Percentiles rank a stretch among this genome's conserved stretches.
Conservation (phyloP, 2,329 filamentous ascomycete species). For the Colletotrichum sp. region DNA sequence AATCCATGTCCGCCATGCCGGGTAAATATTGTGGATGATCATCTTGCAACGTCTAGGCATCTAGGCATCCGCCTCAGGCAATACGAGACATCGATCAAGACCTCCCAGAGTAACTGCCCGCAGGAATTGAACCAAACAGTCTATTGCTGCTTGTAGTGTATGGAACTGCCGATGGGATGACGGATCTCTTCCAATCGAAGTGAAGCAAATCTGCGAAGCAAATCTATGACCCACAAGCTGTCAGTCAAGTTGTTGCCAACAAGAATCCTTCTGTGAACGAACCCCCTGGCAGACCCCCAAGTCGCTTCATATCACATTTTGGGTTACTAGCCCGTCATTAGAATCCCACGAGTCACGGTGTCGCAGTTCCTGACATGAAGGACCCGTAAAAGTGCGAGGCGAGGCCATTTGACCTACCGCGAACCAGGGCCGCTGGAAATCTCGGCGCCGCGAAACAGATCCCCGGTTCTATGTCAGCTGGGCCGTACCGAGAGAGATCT, state of each 20-base stretch:
- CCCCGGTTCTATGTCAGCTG: neutral
- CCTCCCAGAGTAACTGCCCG: accelerated
- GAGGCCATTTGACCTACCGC: neutral
- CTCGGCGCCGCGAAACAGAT: neutral
- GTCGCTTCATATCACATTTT: neutral
- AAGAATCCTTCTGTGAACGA: neutral
- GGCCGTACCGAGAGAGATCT: neutral
- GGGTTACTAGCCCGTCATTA: neutral
- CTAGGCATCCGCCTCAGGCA: neutral
- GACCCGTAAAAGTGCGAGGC: neutral
- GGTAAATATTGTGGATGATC: neutral
- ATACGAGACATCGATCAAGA: neutral
- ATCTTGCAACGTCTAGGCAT: neutral
- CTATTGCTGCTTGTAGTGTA: neutral
- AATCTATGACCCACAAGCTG: neutral
- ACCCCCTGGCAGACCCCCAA: neutral
- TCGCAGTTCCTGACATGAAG: neutral
- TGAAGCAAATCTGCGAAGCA: neutral
- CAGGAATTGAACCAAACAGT: neutral
- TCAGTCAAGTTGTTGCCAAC: neutral
- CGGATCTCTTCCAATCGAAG: neutral
- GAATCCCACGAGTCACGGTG: neutral
- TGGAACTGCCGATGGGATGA: neutral
- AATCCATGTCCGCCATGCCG: neutral
- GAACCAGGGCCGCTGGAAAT: neutral